These are phyloP conservation scores for Phytophthora idaei DNA, from an alignment of 352 stramenopile genomes.

Conservation along the genomic window DNA sequence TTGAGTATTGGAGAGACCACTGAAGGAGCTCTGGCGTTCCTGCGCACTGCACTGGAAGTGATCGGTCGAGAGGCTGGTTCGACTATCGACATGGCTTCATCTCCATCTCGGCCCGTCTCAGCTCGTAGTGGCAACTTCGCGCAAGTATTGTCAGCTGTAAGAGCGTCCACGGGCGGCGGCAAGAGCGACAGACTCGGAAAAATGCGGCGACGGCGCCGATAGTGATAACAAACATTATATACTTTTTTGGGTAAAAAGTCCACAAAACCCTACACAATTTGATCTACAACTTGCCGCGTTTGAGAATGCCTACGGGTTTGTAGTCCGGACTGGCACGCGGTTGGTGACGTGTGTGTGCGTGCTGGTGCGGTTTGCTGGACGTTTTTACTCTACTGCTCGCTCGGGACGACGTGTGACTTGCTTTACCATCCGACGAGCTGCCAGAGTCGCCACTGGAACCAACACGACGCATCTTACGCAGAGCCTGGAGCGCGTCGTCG, in stretches of 20 bases:
- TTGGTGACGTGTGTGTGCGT: slow-evolving; percentile 31
- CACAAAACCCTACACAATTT: slow-evolving; percentile 15
- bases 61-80: slow-evolving; percentile 73
- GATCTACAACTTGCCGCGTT: slow-evolving; percentile 38
- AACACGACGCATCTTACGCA: slow-evolving; percentile 46
- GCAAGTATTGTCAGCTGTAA: slow-evolving; percentile 55
- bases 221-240: slow-evolving; percentile 30
- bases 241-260: slow-evolving; percentile 33
- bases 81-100: slow-evolving; percentile 21
- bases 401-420: slow-evolving; percentile 13
- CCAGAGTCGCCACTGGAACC: slow-evolving; percentile 24
- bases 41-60: slow-evolving; percentile 76
- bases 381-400: slow-evolving; percentile 17
- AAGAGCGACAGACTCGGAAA: slow-evolving; percentile 54
- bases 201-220: slow-evolving; percentile 18
- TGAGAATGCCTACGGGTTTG: slow-evolving; percentile 72
- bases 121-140: slow-evolving; percentile 59
- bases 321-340: slow-evolving; percentile 29
- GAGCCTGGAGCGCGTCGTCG: slow-evolving; percentile 46
- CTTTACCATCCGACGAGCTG: slow-evolving; percentile 33
- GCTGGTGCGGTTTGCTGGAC: slow-evolving; percentile 29
- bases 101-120: slow-evolving; percentile 25
- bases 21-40: slow-evolving; percentile 53
- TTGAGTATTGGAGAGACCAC: slow-evolving; percentile 67
- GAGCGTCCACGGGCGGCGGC: slow-evolving; percentile 47